Conservation (phyloP, 352 stramenopile species). For the Globisporangium spiculum region DNA sequence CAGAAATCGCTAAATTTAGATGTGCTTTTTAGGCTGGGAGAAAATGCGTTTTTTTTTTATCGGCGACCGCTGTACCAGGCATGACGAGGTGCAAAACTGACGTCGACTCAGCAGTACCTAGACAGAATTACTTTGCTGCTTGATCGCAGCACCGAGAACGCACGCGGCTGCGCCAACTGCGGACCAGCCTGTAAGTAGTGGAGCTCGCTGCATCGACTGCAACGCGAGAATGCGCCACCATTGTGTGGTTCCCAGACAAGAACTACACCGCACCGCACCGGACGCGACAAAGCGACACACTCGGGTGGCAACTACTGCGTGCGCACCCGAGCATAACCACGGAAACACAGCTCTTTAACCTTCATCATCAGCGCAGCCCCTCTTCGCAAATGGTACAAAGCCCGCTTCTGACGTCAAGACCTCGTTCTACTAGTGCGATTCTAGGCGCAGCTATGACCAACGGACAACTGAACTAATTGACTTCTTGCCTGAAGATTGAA, state of each 20-base stretch:
- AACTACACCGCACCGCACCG: neutral
- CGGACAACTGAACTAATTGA: neutral
- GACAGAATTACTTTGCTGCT: too few relatives aligned
- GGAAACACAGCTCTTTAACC: neutral
- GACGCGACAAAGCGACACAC: neutral
- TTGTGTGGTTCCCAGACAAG: neutral
- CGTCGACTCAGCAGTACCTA: too few relatives aligned
- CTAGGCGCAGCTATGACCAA: neutral
- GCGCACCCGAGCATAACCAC: neutral
- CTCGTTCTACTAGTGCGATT: neutral
- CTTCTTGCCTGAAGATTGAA: slow-evolving; percentile 1
- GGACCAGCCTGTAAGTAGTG: too few relatives aligned
- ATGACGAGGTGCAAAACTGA: too few relatives aligned
- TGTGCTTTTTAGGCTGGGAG: too few relatives aligned
- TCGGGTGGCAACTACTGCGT: too few relatives aligned
- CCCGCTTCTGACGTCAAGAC: neutral
- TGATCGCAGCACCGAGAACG: too few relatives aligned
- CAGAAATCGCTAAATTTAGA: too few relatives aligned
- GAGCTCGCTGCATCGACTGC: neutral
- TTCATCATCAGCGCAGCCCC: neutral
- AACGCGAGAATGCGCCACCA: neutral
- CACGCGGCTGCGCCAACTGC: too few relatives aligned
- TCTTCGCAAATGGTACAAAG: neutral
- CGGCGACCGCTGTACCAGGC: too few relatives aligned
- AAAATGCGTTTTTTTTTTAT: too few relatives aligned